These are phyloP conservation scores for Pyricularia sp. DNA, from an alignment of 2,329 filamentous ascomycete genomes.

Conservation along the genomic window DNA sequence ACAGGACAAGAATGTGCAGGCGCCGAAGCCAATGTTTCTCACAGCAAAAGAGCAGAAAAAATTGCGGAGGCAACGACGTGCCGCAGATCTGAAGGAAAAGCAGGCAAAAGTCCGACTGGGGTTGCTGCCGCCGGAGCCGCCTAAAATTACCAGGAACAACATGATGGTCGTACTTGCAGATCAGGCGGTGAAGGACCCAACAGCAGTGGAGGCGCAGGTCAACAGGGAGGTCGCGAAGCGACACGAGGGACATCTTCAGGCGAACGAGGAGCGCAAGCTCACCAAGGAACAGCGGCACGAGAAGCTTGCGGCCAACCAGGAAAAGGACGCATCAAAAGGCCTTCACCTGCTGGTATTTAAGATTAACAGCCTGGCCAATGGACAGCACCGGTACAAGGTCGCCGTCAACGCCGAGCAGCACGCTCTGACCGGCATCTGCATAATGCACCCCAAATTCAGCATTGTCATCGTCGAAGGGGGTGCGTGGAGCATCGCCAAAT, in stretches of 20 bases:
- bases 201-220: conserved; percentile 89
- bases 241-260: conserved; percentile 63
- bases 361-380: conserved; percentile 81
- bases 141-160: conserved; percentile 95
- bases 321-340: conserved; percentile 79
- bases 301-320: conserved; percentile 75
- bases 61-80: conserved; percentile 77
- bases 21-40: conserved; percentile 83
- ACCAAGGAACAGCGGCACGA: conserved; percentile 80
- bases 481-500: conserved; percentile 69
- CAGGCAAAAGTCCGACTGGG: conserved; percentile 94
- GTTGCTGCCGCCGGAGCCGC: conserved; percentile 78
- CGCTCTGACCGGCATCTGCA: conserved; percentile 77
- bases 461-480: conserved; percentile 90
- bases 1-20: conserved; percentile 72
- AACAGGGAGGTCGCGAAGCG: conserved; percentile 89
- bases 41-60: conserved; percentile 89
- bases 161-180: conserved; percentile 95
- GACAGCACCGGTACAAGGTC: conserved; percentile 89
- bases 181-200: conserved; percentile 87
- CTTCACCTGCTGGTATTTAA: conserved; percentile 83
- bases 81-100: conserved; percentile 89
- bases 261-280: conserved; percentile 79
- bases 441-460: conserved; percentile 84
- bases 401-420: conserved; percentile 86